A percentile compares a stretch with the other conserved stretches of the same genome.
These are phyloP conservation scores for Buxus sempervirens DNA, from an alignment of 164 flowering plant species.

Conservation along the genomic window DNA sequence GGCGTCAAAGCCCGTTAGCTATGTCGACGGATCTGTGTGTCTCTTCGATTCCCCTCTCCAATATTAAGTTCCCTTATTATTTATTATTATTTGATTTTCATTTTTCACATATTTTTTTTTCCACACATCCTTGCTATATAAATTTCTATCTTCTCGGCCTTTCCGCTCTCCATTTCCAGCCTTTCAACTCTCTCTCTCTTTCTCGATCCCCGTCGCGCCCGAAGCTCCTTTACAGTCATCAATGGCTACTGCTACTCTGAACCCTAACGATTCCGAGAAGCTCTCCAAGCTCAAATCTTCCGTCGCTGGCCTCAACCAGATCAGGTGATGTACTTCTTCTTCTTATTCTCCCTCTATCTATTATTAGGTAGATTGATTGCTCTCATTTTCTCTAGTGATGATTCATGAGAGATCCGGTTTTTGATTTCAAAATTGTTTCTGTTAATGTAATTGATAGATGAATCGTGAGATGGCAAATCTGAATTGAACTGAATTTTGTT, in stretches of 20 bases:
- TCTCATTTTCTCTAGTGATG: background rate
- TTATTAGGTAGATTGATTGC: background rate
- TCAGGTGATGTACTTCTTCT: conserved; percentile 49
- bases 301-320: conserved; percentile 63
- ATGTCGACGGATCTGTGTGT: no score
- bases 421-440: background rate
- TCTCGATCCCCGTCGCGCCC: conserved; percentile 8
- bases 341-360: background rate
- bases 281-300: conserved; percentile 55
- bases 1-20: no score
- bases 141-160: no score
- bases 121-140: no score
- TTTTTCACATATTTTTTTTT: no score
- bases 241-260: conserved; percentile 47
- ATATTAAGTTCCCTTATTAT: no score
- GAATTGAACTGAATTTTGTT: conserved; percentile 9
- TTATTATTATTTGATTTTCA: no score
- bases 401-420: background rate
- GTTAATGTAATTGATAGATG: background rate
- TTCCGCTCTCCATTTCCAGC: background rate
- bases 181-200: conserved; percentile 5
- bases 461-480: conserved; percentile 15
- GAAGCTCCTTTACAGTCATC: background rate
- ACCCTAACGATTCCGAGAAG: conserved; percentile 50
- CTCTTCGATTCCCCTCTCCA: no score